phyloP scores from a whole-genome alignment of 768 basidiomycete species.

The Boletus pseudopeckii region DNA sequence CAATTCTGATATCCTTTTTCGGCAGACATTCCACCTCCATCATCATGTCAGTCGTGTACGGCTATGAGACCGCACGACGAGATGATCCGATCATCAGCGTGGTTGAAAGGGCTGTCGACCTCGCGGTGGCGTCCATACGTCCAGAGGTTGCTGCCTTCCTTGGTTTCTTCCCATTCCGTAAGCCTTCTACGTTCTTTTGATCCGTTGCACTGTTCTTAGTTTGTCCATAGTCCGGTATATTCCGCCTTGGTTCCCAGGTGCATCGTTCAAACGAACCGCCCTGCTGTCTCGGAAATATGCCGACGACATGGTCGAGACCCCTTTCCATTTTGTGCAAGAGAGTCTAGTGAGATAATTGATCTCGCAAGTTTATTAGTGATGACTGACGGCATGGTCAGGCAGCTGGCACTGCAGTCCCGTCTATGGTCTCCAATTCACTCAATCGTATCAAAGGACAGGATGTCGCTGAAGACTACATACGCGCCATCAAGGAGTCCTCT shows the following conservation, averaged over 20 bases:
- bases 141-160: slow-evolving; percentile 34
- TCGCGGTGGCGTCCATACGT: slow-evolving; percentile 20
- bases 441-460: slow-evolving; percentile 8
- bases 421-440: slow-evolving; percentile 28
- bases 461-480: slow-evolving; percentile 5
- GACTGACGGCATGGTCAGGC: slow-evolving; percentile 10
- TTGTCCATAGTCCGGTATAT: slow-evolving; percentile 31
- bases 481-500: slow-evolving; percentile 27
- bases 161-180: slow-evolving; percentile 37
- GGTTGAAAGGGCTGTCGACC: slow-evolving; percentile 24
- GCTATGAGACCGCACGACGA: slow-evolving; percentile 23
- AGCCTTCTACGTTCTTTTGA: neutral
- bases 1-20: neutral
- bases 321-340: slow-evolving; percentile 32
- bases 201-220: neutral
- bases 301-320: slow-evolving; percentile 25
- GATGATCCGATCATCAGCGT: slow-evolving; percentile 28
- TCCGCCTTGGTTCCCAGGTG: slow-evolving; percentile 41
- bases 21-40: slow-evolving; percentile 25
- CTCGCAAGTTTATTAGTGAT: neutral
- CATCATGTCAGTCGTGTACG: slow-evolving; percentile 32
- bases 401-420: slow-evolving; percentile 23
- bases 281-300: slow-evolving; percentile 18
- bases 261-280: slow-evolving; percentile 33
- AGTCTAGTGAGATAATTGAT: slow-evolving; percentile 27